These are phyloP conservation scores for Dispira simplex DNA, from an alignment of 192 early-diverging fungal genomes.

Conservation along the genomic window DNA sequence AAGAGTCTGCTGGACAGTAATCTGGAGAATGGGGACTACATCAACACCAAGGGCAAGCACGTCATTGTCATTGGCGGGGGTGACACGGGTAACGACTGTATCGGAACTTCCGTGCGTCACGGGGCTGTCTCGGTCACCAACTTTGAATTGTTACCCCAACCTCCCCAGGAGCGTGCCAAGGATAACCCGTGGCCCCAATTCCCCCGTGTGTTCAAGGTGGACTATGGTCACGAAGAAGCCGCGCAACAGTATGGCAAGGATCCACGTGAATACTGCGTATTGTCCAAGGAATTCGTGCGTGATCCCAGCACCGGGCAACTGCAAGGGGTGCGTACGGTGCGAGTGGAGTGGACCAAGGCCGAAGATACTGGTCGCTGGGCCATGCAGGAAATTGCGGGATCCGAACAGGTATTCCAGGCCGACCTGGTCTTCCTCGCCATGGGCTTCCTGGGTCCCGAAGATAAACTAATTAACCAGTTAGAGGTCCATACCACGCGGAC, in stretches of 20 bases:
- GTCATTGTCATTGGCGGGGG: slow-evolving; percentile 98
- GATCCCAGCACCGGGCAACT: slow-evolving; percentile 57
- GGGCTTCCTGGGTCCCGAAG: slow-evolving; percentile 93
- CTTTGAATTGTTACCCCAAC: slow-evolving; percentile 95
- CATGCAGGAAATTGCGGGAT: slow-evolving; percentile 80
- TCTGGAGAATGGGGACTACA: slow-evolving; percentile 51
- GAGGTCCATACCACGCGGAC: slow-evolving; percentile 58
- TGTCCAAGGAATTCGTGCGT: slow-evolving; percentile 90
- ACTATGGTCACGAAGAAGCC: slow-evolving; percentile 94
- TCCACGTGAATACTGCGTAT: slow-evolving; percentile 87
- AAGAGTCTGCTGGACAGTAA: slow-evolving; percentile 72
- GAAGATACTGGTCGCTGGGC: slow-evolving; percentile 54
- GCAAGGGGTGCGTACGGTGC: slow-evolving; percentile 83
- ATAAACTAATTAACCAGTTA: slow-evolving; percentile 63
- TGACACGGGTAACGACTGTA: slow-evolving; percentile 95
- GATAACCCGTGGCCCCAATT: slow-evolving; percentile 99
- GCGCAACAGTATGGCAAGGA: slow-evolving; percentile 78
- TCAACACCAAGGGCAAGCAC: slow-evolving; percentile 80
- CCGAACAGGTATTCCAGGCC: slow-evolving; percentile 70
- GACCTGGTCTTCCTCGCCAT: slow-evolving; percentile 90
- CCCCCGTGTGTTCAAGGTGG: slow-evolving; percentile 87
- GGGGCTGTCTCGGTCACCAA: slow-evolving; percentile 81
- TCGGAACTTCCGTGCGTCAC: slow-evolving; percentile 84
- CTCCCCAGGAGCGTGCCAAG: slow-evolving; percentile 57
- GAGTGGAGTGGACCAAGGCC: slow-evolving; percentile 88